Percentiles rank a stretch among this genome's conserved stretches.
phyloP scores from a whole-genome alignment of 305 asterid species.

The Andrographis paniculata region DNA sequence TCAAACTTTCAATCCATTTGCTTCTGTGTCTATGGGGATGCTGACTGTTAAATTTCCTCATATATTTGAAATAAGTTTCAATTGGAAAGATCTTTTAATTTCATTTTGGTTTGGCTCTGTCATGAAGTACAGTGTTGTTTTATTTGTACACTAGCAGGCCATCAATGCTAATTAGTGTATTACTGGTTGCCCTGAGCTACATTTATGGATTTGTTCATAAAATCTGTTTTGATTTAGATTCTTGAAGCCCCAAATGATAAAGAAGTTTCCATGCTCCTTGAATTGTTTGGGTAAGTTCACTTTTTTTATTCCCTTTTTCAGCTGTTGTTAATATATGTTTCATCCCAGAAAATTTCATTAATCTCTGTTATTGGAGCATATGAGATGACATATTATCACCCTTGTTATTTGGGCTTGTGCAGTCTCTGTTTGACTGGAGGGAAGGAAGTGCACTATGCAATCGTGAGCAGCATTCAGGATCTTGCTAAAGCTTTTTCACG shows the following conservation, averaged over 20 bases:
- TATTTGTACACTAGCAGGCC: too few species aligned
- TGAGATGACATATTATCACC: slow-evolving; percentile 10
- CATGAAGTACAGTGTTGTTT: too few species aligned
- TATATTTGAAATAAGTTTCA: too few species aligned
- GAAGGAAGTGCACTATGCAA: slow-evolving; percentile 86
- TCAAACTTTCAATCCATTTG: not conserved
- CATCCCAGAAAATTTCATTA: slow-evolving; percentile 13
- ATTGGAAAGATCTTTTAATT: too few species aligned
- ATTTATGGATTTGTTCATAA: slow-evolving; percentile 21
- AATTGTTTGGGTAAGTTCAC: slow-evolving; percentile 75
- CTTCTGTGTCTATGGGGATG: too few species aligned
- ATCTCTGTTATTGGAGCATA: slow-evolving; percentile 16
- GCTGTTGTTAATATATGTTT: slow-evolving; percentile 10
- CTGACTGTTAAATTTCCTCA: too few species aligned
- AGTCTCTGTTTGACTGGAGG: slow-evolving; percentile 91
- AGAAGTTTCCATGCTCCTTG: slow-evolving; percentile 85
- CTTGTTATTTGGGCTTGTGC: slow-evolving; percentile 28
- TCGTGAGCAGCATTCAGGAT: slow-evolving; percentile 96
- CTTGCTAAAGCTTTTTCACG: slow-evolving; percentile 83
- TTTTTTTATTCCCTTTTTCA: too few species aligned
- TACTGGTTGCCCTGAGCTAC: too few species aligned
- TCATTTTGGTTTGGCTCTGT: too few species aligned
- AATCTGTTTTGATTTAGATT: slow-evolving; percentile 50
- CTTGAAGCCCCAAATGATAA: slow-evolving; percentile 89
- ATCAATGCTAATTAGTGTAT: too few species aligned